A percentile compares a stretch with the other conserved stretches of the same genome.
These are phyloP conservation scores for Xylariaceae sp. DNA, from an alignment of 2,329 filamentous ascomycete genomes.

Conservation along the genomic window DNA sequence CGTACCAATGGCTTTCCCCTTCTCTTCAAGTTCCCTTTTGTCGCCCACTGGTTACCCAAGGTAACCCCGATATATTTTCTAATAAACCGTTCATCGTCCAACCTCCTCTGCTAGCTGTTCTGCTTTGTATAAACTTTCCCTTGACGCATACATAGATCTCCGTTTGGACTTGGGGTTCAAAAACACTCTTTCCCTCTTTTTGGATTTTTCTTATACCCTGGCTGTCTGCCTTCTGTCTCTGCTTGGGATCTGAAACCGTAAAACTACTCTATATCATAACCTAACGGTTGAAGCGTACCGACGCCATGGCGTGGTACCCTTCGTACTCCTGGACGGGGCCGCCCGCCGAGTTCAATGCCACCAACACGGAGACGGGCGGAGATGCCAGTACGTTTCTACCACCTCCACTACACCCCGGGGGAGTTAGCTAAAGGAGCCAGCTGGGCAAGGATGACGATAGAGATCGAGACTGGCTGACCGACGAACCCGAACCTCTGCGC, in stretches of 20 bases:
- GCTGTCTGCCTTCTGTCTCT: not conserved
- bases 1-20: conserved; percentile 3
- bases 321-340: conserved; percentile 51
- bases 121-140: no score
- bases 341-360: conserved; percentile 58
- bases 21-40: conserved; percentile 2
- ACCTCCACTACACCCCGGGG: not conserved
- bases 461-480: conserved; percentile 5
- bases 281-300: not conserved
- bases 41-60: not conserved
- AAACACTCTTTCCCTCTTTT: not conserved
- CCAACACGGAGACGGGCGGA: conserved; percentile 60
- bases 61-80: not conserved
- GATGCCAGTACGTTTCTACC: conserved; percentile 63
- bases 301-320: conserved; percentile 45
- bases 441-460: not conserved
- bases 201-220: not conserved
- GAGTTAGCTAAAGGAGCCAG: not conserved
- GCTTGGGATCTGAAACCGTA: not conserved
- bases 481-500: conserved; percentile 15
- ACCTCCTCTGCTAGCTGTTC: no score
- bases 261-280: not conserved
- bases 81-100: no score
- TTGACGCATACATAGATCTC: no score
- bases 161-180: no score